phyloP scores from a whole-genome alignment of 2,329 filamentous ascomycete genomes.

The Fusarium odoratissimum region DNA sequence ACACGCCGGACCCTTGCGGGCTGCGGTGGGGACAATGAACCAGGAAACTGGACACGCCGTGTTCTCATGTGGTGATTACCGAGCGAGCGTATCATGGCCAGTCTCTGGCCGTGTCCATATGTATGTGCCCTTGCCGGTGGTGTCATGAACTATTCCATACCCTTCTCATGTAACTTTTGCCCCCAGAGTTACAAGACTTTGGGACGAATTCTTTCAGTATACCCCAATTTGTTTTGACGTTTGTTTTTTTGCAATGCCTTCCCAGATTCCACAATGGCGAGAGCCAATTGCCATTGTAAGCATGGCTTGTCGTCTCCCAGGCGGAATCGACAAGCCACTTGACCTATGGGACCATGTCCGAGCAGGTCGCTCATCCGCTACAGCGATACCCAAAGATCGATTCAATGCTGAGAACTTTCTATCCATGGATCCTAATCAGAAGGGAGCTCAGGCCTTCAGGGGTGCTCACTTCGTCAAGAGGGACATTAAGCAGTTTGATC shows the following conservation, averaged over 20 bases:
- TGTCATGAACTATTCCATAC: neutral
- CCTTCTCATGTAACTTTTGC: neutral
- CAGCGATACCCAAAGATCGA: slow-evolving; percentile 38
- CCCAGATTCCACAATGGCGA: slow-evolving; percentile 38
- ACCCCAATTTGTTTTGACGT: slow-evolving; percentile 2
- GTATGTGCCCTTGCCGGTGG: neutral
- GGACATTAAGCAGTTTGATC: slow-evolving; percentile 42
- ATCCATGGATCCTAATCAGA: slow-evolving; percentile 41
- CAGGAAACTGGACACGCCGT: neutral
- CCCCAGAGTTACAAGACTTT: neutral
- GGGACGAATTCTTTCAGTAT: neutral
- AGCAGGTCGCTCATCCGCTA: slow-evolving; percentile 37
- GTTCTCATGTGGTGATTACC: neutral
- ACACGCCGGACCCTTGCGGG: neutral
- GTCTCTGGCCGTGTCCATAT: neutral
- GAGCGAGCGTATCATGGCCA: neutral
- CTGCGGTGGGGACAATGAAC: neutral
- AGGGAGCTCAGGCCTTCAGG: slow-evolving; percentile 38
- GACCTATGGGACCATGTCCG: slow-evolving; percentile 43
- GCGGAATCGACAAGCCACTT: slow-evolving; percentile 39
- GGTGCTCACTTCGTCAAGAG: slow-evolving; percentile 41
- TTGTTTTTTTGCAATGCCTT: slow-evolving; percentile 28
- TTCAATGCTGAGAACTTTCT: slow-evolving; percentile 44
- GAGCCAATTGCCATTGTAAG: slow-evolving; percentile 42
- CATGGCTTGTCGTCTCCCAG: slow-evolving; percentile 42